Conservation (phyloP, 495 filamentous ascomycete species). For the Xylaria venustula region DNA sequence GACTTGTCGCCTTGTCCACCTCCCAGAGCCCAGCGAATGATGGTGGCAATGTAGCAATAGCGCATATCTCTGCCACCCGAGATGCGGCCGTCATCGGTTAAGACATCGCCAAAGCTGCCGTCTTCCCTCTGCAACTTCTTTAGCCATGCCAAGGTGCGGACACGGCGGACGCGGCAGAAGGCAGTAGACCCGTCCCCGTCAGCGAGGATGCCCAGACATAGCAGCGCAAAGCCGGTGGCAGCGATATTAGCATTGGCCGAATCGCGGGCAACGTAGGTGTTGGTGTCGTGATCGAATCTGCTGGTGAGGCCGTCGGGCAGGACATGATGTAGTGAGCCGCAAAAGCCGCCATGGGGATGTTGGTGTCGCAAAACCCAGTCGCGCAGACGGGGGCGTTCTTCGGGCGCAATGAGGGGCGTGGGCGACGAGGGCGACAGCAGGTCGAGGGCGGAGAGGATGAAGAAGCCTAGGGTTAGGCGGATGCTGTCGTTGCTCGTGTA, state of each 20-base stretch:
- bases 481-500: constrained; percentile 88
- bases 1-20: constrained; percentile 59
- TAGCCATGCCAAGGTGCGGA: constrained; percentile 70
- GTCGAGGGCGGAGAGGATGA: constrained; percentile 57
- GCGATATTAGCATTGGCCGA: constrained; percentile 83
- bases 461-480: constrained; percentile 85
- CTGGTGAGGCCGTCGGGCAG: constrained; percentile 34
- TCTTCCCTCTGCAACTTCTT: constrained; percentile 73
- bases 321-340: constrained; percentile 63
- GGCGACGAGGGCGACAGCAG: constrained; percentile 35
- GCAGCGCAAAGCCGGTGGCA: constrained; percentile 84
- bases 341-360: constrained; percentile 77
- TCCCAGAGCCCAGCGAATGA: constrained; percentile 77
- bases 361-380: constrained; percentile 65
- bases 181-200: constrained; percentile 58
- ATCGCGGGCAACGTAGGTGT: constrained; percentile 39
- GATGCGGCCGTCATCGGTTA: constrained; percentile 58
- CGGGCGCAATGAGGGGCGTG: constrained; percentile 31
- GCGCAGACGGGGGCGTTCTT: constrained; percentile 35
- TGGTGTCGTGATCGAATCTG: constrained; percentile 30
- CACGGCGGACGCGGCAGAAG: constrained; percentile 59
- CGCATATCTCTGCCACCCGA: constrained; percentile 81
- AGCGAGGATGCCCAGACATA: constrained; percentile 69
- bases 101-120: constrained; percentile 87
- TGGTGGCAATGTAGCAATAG: constrained; percentile 79